Evolutionary conservation across 2,329 filamentous ascomycete genomes (phyloP).

Genomic region (Alternaria sp.): DNA sequence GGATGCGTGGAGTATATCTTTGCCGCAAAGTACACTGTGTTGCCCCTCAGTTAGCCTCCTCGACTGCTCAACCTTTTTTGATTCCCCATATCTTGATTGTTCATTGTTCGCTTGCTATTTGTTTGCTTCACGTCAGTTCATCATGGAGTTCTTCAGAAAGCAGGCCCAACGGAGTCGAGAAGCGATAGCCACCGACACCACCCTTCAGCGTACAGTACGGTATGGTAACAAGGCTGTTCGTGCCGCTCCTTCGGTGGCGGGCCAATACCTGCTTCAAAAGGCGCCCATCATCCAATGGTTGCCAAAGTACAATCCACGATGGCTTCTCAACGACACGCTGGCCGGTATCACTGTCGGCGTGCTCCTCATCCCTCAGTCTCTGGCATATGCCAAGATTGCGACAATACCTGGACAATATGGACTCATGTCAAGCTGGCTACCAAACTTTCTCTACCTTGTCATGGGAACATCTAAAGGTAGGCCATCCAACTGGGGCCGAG

Average conservation of each 20-base stretch:
- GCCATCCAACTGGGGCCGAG: not conserved
- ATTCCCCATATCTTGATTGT: not conserved
- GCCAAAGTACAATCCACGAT: conserved; percentile 67
- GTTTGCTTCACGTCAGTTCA: not conserved
- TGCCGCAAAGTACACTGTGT: not conserved
- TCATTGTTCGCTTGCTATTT: not conserved
- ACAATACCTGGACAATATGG: conserved; percentile 87
- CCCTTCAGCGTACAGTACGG: conserved; percentile 36
- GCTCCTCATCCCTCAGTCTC: conserved; percentile 89
- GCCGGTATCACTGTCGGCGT: conserved; percentile 74
- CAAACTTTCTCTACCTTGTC: conserved; percentile 96
- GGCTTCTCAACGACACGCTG: conserved; percentile 69
- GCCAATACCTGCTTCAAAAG: conserved; percentile 67
- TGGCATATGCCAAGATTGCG: conserved; percentile 96
- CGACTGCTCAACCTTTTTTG: not conserved
- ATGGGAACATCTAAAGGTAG: conserved; percentile 72
- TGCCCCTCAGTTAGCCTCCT: not conserved
- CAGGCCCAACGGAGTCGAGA: conserved; percentile 25
- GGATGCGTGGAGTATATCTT: conserved; percentile 15
- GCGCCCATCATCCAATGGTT: conserved; percentile 71
- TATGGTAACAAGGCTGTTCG: conserved; percentile 46
- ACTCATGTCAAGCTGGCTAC: conserved; percentile 91
- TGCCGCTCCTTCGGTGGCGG: conserved; percentile 62
- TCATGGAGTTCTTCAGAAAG: conserved; percentile 37
- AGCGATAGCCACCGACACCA: conserved; percentile 38